A percentile compares a stretch with the other conserved stretches of the same genome.
phyloP scores from a whole-genome alignment of 129 eudicot genomes.

The Apium graveolens region DNA sequence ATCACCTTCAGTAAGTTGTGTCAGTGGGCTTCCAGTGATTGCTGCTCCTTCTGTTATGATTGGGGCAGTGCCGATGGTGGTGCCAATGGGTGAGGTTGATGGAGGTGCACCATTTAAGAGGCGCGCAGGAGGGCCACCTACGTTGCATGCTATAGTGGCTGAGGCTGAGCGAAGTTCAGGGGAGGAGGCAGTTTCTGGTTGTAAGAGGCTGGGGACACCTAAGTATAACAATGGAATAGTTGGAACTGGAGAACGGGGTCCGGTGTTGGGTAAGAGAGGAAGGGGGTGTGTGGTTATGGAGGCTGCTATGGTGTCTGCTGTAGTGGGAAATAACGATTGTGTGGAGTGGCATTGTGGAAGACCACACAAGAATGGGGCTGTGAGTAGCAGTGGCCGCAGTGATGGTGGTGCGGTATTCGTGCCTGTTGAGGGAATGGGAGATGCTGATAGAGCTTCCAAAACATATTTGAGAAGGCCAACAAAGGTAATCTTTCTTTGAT shows the following conservation, averaged over 20 bases:
- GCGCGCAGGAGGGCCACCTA: not conserved
- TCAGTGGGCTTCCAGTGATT: not conserved
- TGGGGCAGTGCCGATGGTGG: not conserved
- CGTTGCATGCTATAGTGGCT: not conserved
- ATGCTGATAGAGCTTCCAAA: conserved; percentile 7
- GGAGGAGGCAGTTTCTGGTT: not conserved
- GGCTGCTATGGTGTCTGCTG: not conserved
- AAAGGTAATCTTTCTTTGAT: conserved; percentile 34
- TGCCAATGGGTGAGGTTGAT: conserved; percentile 3
- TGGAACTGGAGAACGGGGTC: conserved; percentile 7
- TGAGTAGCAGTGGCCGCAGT: not conserved
- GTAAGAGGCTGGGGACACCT: not conserved
- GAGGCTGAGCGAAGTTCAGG: not conserved
- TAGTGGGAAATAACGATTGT: conserved; percentile 5
- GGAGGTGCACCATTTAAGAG: not conserved
- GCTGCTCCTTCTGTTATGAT: not conserved
- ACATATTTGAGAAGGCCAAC: conserved; percentile 23
- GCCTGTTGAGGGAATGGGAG: conserved; percentile 4
- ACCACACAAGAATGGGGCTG: conserved; percentile 14
- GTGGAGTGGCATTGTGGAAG: conserved; percentile 40
- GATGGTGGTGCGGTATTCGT: not conserved
- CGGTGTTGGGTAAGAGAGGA: conserved; percentile 20
- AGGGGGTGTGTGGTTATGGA: conserved; percentile 36
- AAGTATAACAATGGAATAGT: conserved; percentile 12
- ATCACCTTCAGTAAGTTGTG: not conserved